Evolutionary conservation across 2,329 filamentous ascomycete species (phyloP).

Genomic region (Fusarium pseudograminearum): DNA sequence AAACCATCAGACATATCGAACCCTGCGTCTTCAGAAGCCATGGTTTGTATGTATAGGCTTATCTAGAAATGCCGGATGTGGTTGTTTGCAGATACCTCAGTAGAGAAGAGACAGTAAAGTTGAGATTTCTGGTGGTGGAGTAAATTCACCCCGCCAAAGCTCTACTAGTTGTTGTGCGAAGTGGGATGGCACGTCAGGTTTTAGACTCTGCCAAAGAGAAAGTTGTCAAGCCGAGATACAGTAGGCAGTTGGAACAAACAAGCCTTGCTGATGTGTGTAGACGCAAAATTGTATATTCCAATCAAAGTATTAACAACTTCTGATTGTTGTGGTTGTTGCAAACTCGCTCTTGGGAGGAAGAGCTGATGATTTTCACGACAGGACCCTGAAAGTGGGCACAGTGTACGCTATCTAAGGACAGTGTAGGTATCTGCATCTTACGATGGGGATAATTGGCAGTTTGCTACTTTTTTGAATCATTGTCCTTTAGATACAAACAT

Average conservation of each 20-base stretch:
- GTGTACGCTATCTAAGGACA: slow-evolving; percentile 19
- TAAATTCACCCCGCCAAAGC: slow-evolving; percentile 47
- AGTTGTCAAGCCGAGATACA: background rate
- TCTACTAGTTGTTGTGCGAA: slow-evolving; percentile 19
- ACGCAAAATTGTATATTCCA: background rate
- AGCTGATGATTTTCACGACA: slow-evolving; percentile 16
- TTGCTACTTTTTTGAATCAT: background rate
- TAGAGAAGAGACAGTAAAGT: slow-evolving; percentile 18
- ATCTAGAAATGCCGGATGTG: slow-evolving; percentile 4
- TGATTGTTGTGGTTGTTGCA: slow-evolving; percentile 1
- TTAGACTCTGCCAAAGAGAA: background rate
- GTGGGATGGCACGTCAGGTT: slow-evolving; percentile 25
- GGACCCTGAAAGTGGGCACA: slow-evolving; percentile 41
- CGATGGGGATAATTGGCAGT: no score
- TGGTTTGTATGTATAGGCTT: slow-evolving; percentile 19
- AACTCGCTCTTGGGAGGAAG: slow-evolving; percentile 1
- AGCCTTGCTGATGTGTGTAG: no score
- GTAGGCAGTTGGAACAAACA: background rate
- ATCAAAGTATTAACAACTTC: background rate
- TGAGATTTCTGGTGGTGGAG: slow-evolving; percentile 48
- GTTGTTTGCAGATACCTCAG: slow-evolving; percentile 5
- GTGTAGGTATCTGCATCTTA: background rate
- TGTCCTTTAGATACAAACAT: accelerated
- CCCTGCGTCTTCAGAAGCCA: slow-evolving; percentile 43
- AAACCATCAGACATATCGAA: slow-evolving; percentile 46